These are phyloP conservation scores for Scytalidium sp. DNA, from an alignment of 2,329 filamentous ascomycete species.

Conservation along the genomic window DNA sequence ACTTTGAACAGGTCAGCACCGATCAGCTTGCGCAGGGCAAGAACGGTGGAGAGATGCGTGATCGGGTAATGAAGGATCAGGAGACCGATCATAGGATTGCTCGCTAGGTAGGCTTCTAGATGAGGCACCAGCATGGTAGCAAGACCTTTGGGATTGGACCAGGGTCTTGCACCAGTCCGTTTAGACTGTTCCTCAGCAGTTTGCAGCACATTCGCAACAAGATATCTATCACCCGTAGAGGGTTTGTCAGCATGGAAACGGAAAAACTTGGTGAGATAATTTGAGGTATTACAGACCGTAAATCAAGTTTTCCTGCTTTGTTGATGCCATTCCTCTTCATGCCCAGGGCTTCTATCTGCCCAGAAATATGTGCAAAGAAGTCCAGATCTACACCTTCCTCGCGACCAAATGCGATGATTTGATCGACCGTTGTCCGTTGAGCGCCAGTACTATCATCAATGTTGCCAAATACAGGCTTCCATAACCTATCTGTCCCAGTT, in stretches of 20 bases:
- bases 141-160: conserved; percentile 50
- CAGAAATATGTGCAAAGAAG: conserved; percentile 45
- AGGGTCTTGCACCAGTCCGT: conserved; percentile 51
- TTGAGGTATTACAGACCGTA: conserved; percentile 42
- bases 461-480: conserved; percentile 28
- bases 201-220: conserved; percentile 60
- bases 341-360: conserved; percentile 54
- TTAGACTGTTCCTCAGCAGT: conserved; percentile 47
- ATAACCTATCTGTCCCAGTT: conserved; percentile 40
- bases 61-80: conserved; percentile 58
- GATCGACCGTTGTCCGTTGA: conserved; percentile 44
- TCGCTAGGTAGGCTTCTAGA: conserved; percentile 55
- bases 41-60: conserved; percentile 52
- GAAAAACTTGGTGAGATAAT: background rate
- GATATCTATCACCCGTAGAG: conserved; percentile 40
- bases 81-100: conserved; percentile 50
- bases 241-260: conserved; percentile 4
- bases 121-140: conserved; percentile 58
- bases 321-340: conserved; percentile 45
- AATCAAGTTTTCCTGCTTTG: conserved; percentile 54
- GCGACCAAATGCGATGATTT: conserved; percentile 58
- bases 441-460: conserved; percentile 15
- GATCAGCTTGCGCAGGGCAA: conserved; percentile 55
- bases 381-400: conserved; percentile 51
- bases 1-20: conserved; percentile 56